Percentiles rank a stretch among this genome's conserved stretches.
Conservation (phyloP, 257 asterid species). For the Penstemon newberryi region DNA sequence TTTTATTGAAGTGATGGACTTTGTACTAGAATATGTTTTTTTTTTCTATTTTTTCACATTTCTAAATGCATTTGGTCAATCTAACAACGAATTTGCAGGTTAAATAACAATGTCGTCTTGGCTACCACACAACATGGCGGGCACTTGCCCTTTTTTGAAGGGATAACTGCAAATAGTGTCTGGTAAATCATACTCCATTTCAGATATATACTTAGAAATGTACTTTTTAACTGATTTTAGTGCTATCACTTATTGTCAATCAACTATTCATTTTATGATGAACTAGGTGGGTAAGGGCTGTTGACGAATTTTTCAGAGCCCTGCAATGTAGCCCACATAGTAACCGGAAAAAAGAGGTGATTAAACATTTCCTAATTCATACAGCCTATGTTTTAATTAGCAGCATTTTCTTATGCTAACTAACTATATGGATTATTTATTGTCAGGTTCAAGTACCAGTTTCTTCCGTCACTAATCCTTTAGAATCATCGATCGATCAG, state of each 20-base stretch:
- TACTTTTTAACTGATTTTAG: no score
- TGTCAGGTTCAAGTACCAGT: slow-evolving; percentile 38
- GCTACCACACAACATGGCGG: slow-evolving; percentile 77
- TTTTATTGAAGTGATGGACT: no score
- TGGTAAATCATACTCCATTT: slow-evolving; percentile 40
- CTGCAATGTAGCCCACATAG: slow-evolving; percentile 48
- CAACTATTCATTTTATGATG: no score
- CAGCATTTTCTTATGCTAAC: neutral
- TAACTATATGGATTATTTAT: neutral
- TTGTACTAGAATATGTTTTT: neutral
- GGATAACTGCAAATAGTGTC: slow-evolving; percentile 52
- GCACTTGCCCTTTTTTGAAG: slow-evolving; percentile 74
- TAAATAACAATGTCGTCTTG: slow-evolving; percentile 53
- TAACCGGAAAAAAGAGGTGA: slow-evolving; percentile 39
- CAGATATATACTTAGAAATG: no score
- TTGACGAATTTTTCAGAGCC: slow-evolving; percentile 56
- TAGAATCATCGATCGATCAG: slow-evolving; percentile 47
- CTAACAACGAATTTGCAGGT: slow-evolving; percentile 36
- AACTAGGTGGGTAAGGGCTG: slow-evolving; percentile 78
- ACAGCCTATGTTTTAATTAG: no score
- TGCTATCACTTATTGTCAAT: no score
- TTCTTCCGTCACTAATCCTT: slow-evolving; percentile 27
- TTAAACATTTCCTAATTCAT: slow-evolving; percentile 6
- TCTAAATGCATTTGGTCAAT: neutral
- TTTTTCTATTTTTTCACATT: neutral